Percentiles rank a stretch among this genome's conserved stretches.
phyloP scores from a whole-genome alignment of 192 early-diverging fungal genomes.

The Lobosporangium transversale region DNA sequence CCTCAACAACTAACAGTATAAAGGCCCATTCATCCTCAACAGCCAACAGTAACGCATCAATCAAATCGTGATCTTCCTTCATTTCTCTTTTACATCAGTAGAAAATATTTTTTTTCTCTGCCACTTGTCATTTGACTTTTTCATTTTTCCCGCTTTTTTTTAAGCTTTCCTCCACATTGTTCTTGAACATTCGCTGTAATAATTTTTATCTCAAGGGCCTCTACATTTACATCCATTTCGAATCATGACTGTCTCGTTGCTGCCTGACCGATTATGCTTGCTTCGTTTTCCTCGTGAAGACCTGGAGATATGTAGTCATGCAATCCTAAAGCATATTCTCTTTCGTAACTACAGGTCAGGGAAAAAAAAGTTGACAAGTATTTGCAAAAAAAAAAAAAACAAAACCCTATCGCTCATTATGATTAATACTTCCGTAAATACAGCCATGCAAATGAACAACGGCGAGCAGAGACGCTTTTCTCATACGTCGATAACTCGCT shows the following conservation, averaged over 20 bases:
- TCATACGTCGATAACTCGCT: conserved; percentile 76
- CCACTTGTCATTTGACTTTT: neutral
- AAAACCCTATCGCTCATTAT: neutral
- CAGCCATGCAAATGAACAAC: neutral
- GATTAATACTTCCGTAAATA: neutral
- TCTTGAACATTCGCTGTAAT: neutral
- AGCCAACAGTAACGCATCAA: too few species aligned
- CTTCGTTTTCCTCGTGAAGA: conserved; percentile 67
- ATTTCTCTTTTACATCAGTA: too few species aligned
- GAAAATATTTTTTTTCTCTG: neutral
- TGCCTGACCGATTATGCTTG: conserved; percentile 66
- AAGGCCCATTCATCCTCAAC: neutral
- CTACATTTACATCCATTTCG: neutral
- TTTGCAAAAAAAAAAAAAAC: neutral
- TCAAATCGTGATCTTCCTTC: too few species aligned
- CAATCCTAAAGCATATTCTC: conserved; percentile 68
- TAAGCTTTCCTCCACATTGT: neutral
- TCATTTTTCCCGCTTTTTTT: neutral
- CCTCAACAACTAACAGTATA: too few species aligned
- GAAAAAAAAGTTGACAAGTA: too few species aligned
- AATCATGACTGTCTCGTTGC: conserved; percentile 61
- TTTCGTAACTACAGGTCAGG: conserved; percentile 56
- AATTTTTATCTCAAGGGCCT: too few species aligned
- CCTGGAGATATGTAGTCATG: conserved; percentile 66
- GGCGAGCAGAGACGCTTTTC: conserved; percentile 61